Evolutionary conservation across 148 eudicot species (phyloP).

Genomic region (Vaccinium macrocarpon): DNA sequence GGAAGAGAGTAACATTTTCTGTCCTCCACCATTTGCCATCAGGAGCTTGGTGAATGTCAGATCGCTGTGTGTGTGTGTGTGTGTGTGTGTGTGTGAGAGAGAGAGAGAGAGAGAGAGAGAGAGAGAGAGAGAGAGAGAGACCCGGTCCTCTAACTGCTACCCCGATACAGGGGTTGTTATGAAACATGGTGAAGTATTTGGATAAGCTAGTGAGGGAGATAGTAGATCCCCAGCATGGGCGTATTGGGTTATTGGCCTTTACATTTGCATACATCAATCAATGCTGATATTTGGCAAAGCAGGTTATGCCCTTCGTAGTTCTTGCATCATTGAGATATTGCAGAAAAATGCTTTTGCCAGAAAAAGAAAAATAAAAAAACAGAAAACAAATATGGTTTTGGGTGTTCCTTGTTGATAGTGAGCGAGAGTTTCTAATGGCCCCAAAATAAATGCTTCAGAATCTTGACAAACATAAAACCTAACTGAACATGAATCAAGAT

Average conservation of each 20-base stretch:
- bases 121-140: slow-evolving; percentile 3
- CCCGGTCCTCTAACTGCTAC: background rate
- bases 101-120: slow-evolving; percentile 3
- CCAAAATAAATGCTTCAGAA: background rate
- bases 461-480: background rate
- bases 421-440: background rate
- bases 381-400: background rate
- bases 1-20: background rate
- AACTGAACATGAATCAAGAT: slow-evolving; percentile 3
- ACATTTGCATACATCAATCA: background rate
- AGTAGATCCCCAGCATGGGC: background rate
- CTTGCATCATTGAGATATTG: background rate
- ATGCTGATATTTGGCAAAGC: background rate
- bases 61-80: background rate
- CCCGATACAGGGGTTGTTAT: background rate
- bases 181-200: background rate
- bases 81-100: background rate
- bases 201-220: background rate
- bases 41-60: background rate
- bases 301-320: background rate
- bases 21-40: slow-evolving; percentile 4
- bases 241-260: background rate
- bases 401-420: background rate
- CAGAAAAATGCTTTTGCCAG: background rate
- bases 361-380: too few relatives aligned